Evolutionary conservation across 768 basidiomycete genomes (phyloP).

Genomic region (Tubosaeta sp.): DNA sequence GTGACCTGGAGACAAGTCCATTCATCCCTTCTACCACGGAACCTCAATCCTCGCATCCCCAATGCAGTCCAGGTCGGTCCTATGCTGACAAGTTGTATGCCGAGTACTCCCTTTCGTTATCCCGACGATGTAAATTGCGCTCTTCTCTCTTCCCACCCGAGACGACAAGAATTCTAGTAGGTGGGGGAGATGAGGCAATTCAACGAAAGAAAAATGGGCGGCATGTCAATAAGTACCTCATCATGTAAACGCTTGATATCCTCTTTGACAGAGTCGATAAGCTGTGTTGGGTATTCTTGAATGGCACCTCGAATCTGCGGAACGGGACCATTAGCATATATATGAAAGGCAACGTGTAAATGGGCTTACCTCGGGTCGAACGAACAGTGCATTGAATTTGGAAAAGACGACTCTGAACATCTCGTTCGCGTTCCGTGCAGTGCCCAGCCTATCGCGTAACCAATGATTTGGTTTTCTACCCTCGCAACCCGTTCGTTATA

Average conservation of each 20-base stretch:
- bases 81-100: too few relatives aligned
- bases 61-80: too few relatives aligned
- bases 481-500: conserved; percentile 97
- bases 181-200: too few relatives aligned
- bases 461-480: conserved; percentile 99
- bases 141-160: too few relatives aligned
- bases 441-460: conserved; percentile 86
- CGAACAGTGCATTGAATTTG: conserved; percentile 96
- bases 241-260: conserved; percentile 94
- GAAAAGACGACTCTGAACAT: conserved; percentile 99
- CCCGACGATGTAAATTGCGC: too few relatives aligned
- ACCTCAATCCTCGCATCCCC: too few relatives aligned
- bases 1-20: too few relatives aligned
- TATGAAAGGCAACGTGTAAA: not conserved
- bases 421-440: conserved; percentile 95
- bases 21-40: too few relatives aligned
- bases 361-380: conserved; percentile 78
- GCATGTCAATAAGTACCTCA: conserved; percentile 54
- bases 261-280: conserved; percentile 98
- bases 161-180: too few relatives aligned
- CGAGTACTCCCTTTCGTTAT: too few relatives aligned
- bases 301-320: conserved; percentile 91
- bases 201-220: too few relatives aligned
- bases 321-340: not conserved
- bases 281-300: conserved; percentile 97